phyloP scores from a whole-genome alignment of 495 filamentous ascomycete genomes.

The Melanomma pulvis-pyrius region DNA sequence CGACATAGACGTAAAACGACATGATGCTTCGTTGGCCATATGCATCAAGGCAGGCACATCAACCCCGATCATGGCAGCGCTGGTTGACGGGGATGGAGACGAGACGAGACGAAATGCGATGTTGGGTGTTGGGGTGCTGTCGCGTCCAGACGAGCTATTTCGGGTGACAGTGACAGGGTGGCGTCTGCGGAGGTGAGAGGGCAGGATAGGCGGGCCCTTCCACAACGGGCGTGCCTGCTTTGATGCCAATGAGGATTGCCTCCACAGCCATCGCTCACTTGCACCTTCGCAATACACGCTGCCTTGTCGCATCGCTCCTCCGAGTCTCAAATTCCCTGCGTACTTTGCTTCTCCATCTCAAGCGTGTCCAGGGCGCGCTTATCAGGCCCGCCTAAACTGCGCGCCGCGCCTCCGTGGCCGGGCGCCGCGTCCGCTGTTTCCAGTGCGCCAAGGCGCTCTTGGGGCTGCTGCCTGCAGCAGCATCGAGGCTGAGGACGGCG shows the following conservation, averaged over 20 bases:
- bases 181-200: neutral
- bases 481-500: slow-evolving; percentile 28
- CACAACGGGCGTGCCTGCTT: neutral
- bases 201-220: neutral
- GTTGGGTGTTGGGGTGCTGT: neutral
- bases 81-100: no score
- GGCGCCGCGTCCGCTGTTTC: slow-evolving; percentile 27
- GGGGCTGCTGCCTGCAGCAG: slow-evolving; percentile 29
- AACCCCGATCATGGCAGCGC: no score
- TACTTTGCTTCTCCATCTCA: neutral
- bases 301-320: neutral
- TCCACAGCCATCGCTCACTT: no score
- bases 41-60: neutral
- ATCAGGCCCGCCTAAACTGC: neutral
- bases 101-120: neutral
- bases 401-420: neutral
- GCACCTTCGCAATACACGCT: neutral
- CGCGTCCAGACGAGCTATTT: neutral
- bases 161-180: neutral
- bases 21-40: no score
- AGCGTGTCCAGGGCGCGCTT: neutral
- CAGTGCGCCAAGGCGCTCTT: slow-evolving; percentile 12
- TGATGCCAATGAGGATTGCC: no score
- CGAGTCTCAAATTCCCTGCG: neutral
- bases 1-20: no score